Conservation (phyloP, 2,329 filamentous ascomycete genomes). For the Epichloe amarillans region DNA sequence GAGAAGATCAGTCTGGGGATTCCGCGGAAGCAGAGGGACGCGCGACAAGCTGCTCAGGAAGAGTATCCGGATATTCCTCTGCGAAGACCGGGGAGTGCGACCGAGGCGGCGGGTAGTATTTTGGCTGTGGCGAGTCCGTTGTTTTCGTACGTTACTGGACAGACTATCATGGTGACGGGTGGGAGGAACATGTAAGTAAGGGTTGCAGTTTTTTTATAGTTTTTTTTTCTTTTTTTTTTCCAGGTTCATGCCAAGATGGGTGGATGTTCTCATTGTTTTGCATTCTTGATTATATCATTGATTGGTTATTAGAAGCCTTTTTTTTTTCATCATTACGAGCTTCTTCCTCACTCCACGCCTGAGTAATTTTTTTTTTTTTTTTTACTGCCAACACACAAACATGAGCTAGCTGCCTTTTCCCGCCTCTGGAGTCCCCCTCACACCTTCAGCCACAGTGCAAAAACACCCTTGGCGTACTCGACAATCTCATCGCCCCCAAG, state of each 20-base stretch:
- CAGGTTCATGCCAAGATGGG: not conserved
- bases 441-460: slow-evolving; percentile 67
- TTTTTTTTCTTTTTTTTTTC: not conserved
- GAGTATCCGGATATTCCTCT: slow-evolving; percentile 62
- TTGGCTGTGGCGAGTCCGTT: slow-evolving; percentile 69
- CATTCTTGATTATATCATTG: not conserved
- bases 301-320: not conserved
- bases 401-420: too few relatives aligned
- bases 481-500: slow-evolving; percentile 91
- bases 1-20: slow-evolving; percentile 65
- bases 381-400: too few relatives aligned
- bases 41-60: slow-evolving; percentile 17
- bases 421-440: slow-evolving; percentile 19
- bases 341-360: too few relatives aligned
- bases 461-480: slow-evolving; percentile 81
- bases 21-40: slow-evolving; percentile 42
- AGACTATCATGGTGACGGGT: slow-evolving; percentile 78
- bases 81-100: slow-evolving; percentile 60
- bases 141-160: slow-evolving; percentile 74
- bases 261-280: not conserved
- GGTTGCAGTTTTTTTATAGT: not conserved
- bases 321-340: not conserved
- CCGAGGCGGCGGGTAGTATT: slow-evolving; percentile 67
- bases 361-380: too few relatives aligned
- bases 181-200: slow-evolving; percentile 46